Conservation (phyloP, 148 eudicot species). For the Amaranthus hypochondriacus region DNA sequence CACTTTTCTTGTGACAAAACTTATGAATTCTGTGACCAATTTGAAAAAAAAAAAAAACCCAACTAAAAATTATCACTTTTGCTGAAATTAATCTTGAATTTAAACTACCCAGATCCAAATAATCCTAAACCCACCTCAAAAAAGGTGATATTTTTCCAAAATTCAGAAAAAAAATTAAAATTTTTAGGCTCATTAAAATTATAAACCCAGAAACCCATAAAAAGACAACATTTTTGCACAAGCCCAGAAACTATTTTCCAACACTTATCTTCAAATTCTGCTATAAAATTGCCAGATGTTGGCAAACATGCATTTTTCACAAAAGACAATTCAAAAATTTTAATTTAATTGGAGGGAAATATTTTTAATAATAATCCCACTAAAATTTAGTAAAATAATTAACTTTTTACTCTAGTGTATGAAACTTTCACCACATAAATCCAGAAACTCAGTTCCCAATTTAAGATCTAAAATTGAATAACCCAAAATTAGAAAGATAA, state of each 20-base stretch:
- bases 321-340: constrained; percentile 19
- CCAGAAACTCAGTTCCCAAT: constrained; percentile 30
- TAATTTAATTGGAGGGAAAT: constrained; percentile 2
- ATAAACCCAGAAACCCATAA: constrained; percentile 13
- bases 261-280: constrained; percentile 17
- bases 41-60: constrained; percentile 13
- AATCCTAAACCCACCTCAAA: not conserved
- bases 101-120: constrained; percentile 22
- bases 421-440: not conserved
- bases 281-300: constrained; percentile 27
- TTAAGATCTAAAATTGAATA: constrained; percentile 17
- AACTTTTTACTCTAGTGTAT: not conserved
- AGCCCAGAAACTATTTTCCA: constrained; percentile 24
- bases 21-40: constrained; percentile 29
- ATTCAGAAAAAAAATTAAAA: constrained; percentile 11
- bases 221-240: constrained; percentile 31
- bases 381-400: not conserved
- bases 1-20: constrained; percentile 40
- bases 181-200: not conserved
- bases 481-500: constrained; percentile 1
- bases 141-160: not conserved
- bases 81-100: not conserved
- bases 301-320: constrained; percentile 17
- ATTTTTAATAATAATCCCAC: not conserved
- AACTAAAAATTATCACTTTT: constrained; percentile 15